phyloP scores from a whole-genome alignment of 75 land plant genomes.

The Selaginella moellendorffii region DNA sequence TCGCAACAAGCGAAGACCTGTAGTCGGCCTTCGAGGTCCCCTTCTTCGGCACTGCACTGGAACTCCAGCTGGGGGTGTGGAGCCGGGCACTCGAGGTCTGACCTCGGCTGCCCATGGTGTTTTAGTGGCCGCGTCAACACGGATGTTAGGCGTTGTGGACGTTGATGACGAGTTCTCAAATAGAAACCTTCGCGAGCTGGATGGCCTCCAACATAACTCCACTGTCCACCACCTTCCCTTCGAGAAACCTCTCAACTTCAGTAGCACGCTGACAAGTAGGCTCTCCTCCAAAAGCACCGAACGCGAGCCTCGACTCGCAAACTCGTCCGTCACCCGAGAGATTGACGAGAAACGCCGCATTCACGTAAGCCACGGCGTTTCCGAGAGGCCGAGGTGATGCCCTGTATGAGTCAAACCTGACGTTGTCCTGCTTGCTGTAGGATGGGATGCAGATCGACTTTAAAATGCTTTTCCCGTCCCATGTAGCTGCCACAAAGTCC shows the following conservation, averaged over 20 bases:
- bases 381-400: conserved; percentile 73
- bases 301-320: conserved; percentile 34
- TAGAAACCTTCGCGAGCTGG: too few relatives aligned
- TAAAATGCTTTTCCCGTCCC: not conserved
- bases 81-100: too few relatives aligned
- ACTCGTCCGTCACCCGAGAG: conserved; percentile 10
- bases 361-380: conserved; percentile 60
- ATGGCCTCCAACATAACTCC: conserved; percentile 42
- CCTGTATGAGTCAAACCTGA: conserved; percentile 49
- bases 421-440: not conserved
- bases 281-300: conserved; percentile 68
- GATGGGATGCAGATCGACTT: not conserved
- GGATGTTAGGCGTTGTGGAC: too few relatives aligned
- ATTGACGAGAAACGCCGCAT: conserved; percentile 49
- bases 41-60: too few relatives aligned
- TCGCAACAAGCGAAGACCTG: conserved; percentile 58
- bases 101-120: conserved; percentile 46
- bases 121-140: too few relatives aligned
- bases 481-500: conserved; percentile 35
- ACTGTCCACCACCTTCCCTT: conserved; percentile 29
- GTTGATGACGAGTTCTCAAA: too few relatives aligned
- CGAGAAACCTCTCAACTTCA: conserved; percentile 49
- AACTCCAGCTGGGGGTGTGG: too few relatives aligned
- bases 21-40: too few relatives aligned
- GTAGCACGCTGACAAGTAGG: conserved; percentile 66